phyloP scores from a whole-genome alignment of 768 basidiomycete species.

The Lentinula detonsa region DNA sequence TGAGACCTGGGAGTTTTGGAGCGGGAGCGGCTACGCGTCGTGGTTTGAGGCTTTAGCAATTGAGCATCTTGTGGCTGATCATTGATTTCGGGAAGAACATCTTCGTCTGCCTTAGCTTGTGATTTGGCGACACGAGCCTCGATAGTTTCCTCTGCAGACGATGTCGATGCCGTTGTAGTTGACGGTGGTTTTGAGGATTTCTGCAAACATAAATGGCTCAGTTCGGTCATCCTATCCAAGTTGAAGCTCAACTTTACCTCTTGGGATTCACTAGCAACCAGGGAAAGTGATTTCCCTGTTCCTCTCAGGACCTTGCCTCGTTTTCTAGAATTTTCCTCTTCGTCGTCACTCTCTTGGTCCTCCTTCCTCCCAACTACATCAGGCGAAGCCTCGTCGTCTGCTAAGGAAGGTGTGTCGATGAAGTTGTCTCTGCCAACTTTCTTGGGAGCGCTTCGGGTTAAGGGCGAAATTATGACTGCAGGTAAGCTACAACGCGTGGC shows the following conservation, averaged over 20 bases:
- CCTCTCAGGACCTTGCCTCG: background rate
- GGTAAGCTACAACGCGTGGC: background rate
- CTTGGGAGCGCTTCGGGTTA: background rate
- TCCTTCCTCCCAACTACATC: background rate
- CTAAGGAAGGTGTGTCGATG: constrained; percentile 9
- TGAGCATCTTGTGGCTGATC: background rate
- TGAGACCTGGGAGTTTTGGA: background rate
- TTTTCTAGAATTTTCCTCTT: background rate
- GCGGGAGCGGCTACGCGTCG: background rate
- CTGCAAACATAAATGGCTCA: background rate
- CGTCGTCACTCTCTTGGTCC: constrained; percentile 2
- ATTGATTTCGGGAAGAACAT: background rate
- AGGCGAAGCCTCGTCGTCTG: constrained; percentile 10
- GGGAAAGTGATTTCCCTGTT: background rate
- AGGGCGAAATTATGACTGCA: background rate
- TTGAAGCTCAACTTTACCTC: background rate
- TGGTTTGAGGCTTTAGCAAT: background rate
- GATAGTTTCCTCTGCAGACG: background rate
- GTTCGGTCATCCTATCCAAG: background rate
- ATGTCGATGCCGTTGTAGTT: background rate
- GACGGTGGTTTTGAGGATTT: background rate
- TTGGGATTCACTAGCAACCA: too few relatives aligned
- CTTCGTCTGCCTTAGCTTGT: background rate
- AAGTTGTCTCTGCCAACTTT: background rate
- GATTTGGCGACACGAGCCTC: background rate